A percentile compares a stretch with the other conserved stretches of the same genome.
These are phyloP conservation scores for Scheffersomyces titani DNA, from an alignment of 1,139 yeast genomes.

Conservation along the genomic window DNA sequence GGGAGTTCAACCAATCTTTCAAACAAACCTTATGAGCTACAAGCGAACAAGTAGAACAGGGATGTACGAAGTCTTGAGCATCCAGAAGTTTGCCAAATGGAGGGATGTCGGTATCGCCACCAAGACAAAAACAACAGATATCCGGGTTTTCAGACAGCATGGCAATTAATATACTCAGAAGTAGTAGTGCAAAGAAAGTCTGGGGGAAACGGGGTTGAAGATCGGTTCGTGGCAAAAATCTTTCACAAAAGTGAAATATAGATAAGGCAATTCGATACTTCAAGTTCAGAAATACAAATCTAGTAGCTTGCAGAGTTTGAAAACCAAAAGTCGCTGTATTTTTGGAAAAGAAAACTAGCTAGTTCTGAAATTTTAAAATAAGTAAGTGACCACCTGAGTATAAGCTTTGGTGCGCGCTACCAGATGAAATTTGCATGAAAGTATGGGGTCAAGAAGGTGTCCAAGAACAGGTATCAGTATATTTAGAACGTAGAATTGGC, in stretches of 20 bases:
- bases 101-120: slow-evolving; percentile 41
- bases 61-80: slow-evolving; percentile 41
- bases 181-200: background rate
- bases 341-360: background rate
- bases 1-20: slow-evolving; percentile 45
- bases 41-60: slow-evolving; percentile 43
- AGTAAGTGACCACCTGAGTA: background rate
- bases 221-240: background rate
- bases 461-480: background rate
- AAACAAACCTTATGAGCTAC: slow-evolving; percentile 43
- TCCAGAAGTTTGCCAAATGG: slow-evolving; percentile 42
- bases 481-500: background rate
- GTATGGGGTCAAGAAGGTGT: background rate
- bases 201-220: background rate
- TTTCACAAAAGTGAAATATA: background rate
- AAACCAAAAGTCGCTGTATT: background rate
- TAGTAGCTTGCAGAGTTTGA: background rate
- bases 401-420: background rate
- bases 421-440: background rate
- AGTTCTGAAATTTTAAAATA: background rate
- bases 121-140: slow-evolving; percentile 43
- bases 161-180: background rate
- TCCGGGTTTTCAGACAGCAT: background rate
- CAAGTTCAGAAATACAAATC: background rate
- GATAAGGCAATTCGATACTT: background rate